Conservation (phyloP, 2,329 filamentous ascomycete species). For the Aspergillus bombycis region DNA sequence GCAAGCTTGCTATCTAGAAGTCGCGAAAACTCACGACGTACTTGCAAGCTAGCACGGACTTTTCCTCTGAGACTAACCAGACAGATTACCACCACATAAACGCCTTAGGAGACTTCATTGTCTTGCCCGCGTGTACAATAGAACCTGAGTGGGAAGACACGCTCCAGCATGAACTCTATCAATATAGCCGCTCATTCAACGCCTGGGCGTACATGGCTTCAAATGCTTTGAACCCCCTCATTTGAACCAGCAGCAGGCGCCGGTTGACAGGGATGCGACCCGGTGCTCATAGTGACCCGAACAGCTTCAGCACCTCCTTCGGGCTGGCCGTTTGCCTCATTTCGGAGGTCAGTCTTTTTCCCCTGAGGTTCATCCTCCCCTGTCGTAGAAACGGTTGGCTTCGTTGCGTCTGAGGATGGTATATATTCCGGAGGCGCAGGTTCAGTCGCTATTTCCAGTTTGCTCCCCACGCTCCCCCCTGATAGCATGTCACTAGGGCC, state of each 20-base stretch:
- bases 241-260: not conserved
- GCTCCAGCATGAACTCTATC: conserved; percentile 11
- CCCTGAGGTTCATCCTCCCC: not conserved
- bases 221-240: not conserved
- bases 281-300: not conserved
- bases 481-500: conserved; percentile 22
- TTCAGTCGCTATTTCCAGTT: conserved; percentile 17
- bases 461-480: conserved; percentile 9
- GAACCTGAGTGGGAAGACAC: conserved; percentile 5
- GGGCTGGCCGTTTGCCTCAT: not conserved
- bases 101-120: conserved; percentile 7
- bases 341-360: conserved; percentile 2
- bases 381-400: not conserved
- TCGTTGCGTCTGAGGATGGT: conserved; percentile 2
- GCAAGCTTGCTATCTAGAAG: not conserved
- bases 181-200: not conserved
- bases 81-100: conserved; percentile 8
- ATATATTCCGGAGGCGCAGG: conserved; percentile 1
- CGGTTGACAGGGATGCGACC: not conserved
- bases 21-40: not conserved
- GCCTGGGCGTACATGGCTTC: not conserved
- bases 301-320: not conserved
- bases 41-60: not conserved
- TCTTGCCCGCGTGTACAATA: conserved; percentile 8
- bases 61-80: not conserved